phyloP scores from a whole-genome alignment of 345 rosid genomes.

The Microthlaspi erraticum region DNA sequence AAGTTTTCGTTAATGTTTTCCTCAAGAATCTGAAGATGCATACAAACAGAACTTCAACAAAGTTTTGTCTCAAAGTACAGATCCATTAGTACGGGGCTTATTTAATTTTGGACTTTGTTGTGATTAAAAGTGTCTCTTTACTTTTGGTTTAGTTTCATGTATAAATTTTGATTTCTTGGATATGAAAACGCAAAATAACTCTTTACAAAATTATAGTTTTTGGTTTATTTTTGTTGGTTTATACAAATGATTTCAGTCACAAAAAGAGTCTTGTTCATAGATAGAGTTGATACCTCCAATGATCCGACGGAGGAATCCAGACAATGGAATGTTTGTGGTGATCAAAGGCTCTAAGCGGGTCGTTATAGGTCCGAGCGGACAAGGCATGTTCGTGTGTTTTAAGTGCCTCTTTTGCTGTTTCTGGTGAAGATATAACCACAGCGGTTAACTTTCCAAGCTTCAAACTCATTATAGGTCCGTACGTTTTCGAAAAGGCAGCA shows the following conservation, averaged over 20 bases:
- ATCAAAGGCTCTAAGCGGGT: conserved; percentile 34
- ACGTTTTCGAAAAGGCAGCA: conserved; percentile 37
- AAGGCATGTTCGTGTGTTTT: conserved; percentile 43
- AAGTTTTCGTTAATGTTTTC: conserved; percentile 7
- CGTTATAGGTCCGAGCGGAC: conserved; percentile 39
- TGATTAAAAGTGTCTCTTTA: background rate
- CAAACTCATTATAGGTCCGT: conserved; percentile 55
- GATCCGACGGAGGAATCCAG: conserved; percentile 34
- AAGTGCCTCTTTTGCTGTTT: conserved; percentile 39
- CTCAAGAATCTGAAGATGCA: conserved; percentile 32
- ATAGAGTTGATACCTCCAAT: conserved; percentile 44
- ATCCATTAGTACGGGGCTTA: background rate
- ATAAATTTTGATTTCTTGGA: background rate
- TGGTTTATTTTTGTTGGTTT: background rate
- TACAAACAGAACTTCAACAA: conserved; percentile 3
- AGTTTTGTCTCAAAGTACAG: background rate
- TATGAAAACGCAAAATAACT: background rate
- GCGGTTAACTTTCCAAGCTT: conserved; percentile 42
- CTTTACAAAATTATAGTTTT: background rate
- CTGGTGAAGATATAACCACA: conserved; percentile 42
- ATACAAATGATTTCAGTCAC: background rate
- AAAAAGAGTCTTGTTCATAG: background rate
- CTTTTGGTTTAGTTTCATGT: background rate
- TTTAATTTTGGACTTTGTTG: background rate
- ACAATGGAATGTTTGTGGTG: conserved; percentile 39